Evolutionary conservation across 163 green algal genomes (phyloP), one percentile per base, ranked within the genome.

Genomic region (Chlorella variabilis): DNA sequence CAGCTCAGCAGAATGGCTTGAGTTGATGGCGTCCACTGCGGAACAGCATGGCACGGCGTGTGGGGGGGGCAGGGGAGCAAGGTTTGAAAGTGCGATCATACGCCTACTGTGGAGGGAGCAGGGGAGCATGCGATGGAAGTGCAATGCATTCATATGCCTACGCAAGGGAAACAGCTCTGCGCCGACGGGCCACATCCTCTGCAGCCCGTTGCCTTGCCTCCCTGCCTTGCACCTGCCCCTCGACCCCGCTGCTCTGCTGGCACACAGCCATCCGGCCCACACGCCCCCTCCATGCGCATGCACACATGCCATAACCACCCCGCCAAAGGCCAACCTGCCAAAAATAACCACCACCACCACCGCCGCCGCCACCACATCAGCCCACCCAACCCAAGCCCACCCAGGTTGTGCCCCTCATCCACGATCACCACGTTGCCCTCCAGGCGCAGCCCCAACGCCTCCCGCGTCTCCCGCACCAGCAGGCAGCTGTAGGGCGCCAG

Each of bases 351-450:
- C n/a, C n/a, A n/a, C n/a, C n/a, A n/a, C n/a, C n/a, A n/a, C n/a
- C n/a, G n/a, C n/a, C n/a, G n/a, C n/a, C n/a, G n/a, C n/a, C n/a
- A 51, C 38, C 67, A 51, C 25, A n/a, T n/a, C n/a, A n/a, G n/a
- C 13, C 41, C 23, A 11, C 18, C 41, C 41, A 17, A 75, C 5
- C 67, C 7, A 0, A 1, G 39, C 81, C n/a, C 63, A 86, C 74
- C 77, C 59, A 98, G 88, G 90, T 99, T 99, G 90, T 99, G 96
- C 1, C 94, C 96, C 89, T 99, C 96, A 80, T 99, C 96, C 31
- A 99, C 81, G 13, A 99, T 88, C 7, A 99, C 85, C 20, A 98
- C 88, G 27, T 74, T 90, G 61, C 87, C 93, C 34, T 89, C 73
- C 31, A 97, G 78, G 4, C 69, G 39, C 25, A 97, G 75, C 27